Evolutionary conservation across 2,329 filamentous ascomycete genomes (phyloP).

Genomic region (Aspergillus novofumigatus): DNA sequence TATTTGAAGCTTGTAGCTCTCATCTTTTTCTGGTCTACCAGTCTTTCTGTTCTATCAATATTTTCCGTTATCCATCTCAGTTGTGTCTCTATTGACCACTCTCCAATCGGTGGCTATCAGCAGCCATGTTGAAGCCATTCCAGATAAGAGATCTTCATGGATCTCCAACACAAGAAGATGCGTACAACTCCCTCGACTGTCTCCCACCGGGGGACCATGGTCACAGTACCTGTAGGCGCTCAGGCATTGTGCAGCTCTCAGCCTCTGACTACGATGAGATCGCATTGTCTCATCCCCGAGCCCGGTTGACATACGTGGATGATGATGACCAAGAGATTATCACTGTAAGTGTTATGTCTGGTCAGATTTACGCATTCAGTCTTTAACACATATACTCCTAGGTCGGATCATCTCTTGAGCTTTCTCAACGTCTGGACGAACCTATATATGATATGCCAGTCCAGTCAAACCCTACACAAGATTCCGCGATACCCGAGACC

Average conservation of each 20-base stretch:
- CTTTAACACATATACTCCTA: slow-evolving; percentile 11
- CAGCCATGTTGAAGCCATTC: slow-evolving; percentile 39
- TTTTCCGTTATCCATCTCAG: background rate
- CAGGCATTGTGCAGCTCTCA: slow-evolving; percentile 39
- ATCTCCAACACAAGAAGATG: slow-evolving; percentile 13
- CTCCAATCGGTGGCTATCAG: slow-evolving; percentile 1
- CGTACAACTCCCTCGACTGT: slow-evolving; percentile 8
- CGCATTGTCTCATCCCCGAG: slow-evolving; percentile 37
- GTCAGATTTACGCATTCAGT: slow-evolving; percentile 10
- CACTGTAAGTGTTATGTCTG: slow-evolving; percentile 31
- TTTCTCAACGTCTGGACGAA: slow-evolving; percentile 44
- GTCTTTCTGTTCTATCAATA: background rate
- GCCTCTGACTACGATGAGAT: slow-evolving; percentile 42
- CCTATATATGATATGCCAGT: slow-evolving; percentile 20
- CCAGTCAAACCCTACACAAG: slow-evolving; percentile 6
- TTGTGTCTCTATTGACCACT: background rate
- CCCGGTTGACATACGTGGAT: slow-evolving; percentile 42
- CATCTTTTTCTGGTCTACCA: background rate
- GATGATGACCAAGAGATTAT: slow-evolving; percentile 45
- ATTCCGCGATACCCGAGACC: slow-evolving; percentile 15
- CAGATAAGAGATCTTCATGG: slow-evolving; percentile 35
- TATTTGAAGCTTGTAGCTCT: background rate
- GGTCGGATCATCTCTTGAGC: slow-evolving; percentile 46
- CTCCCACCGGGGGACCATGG: background rate
- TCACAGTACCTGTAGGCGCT: slow-evolving; percentile 4